Base-by-base conservation (phyloP, 257 asterid species). In the Scutellaria galericulata region DNA sequence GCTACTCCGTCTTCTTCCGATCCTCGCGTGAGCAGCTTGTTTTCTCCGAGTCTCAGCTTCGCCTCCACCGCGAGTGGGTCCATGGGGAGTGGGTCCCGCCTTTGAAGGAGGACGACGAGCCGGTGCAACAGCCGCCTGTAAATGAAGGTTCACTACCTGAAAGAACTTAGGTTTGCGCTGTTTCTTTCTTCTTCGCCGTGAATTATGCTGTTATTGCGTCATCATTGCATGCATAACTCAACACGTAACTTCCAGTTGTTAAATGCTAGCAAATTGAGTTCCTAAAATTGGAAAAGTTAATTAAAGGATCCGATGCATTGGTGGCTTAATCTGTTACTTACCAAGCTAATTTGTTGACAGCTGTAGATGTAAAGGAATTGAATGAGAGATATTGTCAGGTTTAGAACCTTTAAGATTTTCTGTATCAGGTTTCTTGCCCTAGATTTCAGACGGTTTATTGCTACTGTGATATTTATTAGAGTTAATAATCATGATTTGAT, bases 41-140 rank as follows among this genome's bases (percentile, higher is more conserved):
- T 13, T 85, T 83, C 55, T 3, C 51, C 1, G 85, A 75, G 62
- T 53, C 82, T 12, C 68, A 83, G 37, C 81, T 88, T n/a, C 89
- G 94, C 48, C 66, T 88, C 42, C 91, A 88, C 76, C 88, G 89
- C 41, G 94, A 86, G 67, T 88, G 90, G 93, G 82, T 83, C 15
- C 11, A 80, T 47, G 91, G 83, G 10, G n/a, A 71, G 14, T 86
- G 95, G 91, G 86, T 76, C 39, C 91, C 88, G 1, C 83, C 90
- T 9, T 9, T 77, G 57, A 81, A 75, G 11, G 47, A 62, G 5
- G 67, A 50, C 7, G 37, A 31, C 37, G 37, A 31, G 37, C 37
- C 37, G 37, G 37, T 31, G 3, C 37, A 31, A 2, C 60, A 59
- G 1, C 35, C 15, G 7, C 11, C 7, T 2, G 37, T 31, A 2